Percentiles rank a stretch among this genome's conserved stretches.
phyloP scores from a whole-genome alignment of 2,329 filamentous ascomycete species.

The Xylaria sp. region DNA sequence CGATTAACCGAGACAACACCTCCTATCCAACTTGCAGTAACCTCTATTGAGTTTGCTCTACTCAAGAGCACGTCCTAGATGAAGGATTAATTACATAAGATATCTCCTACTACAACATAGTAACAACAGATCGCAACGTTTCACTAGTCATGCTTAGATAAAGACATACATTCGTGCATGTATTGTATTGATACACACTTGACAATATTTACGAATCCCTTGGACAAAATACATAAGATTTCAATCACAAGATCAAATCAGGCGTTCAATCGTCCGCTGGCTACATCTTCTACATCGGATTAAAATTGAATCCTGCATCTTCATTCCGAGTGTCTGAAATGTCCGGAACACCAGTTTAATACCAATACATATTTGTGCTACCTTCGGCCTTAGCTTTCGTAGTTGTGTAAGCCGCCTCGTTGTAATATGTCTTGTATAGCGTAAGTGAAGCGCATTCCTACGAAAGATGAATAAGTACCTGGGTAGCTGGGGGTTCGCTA shows the following conservation, averaged over 20 bases:
- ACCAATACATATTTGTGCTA: background rate
- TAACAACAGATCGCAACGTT: background rate
- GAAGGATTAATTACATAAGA: background rate
- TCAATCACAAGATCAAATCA: background rate
- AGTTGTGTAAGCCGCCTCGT: background rate
- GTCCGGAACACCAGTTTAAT: background rate
- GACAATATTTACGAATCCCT: background rate
- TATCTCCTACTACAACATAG: background rate
- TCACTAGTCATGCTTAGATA: background rate
- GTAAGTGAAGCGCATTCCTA: background rate
- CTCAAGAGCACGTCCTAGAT: background rate
- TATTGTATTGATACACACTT: background rate
- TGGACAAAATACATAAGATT: background rate
- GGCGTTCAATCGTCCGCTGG: background rate
- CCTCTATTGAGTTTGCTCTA: no score
- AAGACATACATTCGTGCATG: background rate
- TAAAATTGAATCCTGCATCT: background rate
- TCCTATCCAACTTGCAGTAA: background rate
- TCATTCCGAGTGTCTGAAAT: background rate
- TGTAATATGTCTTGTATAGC: background rate
- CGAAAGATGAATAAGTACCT: background rate
- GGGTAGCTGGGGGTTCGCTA: background rate
- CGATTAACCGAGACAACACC: background rate
- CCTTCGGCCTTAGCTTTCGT: background rate
- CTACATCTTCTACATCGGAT: background rate